A percentile compares a stretch with the other conserved stretches of the same genome.
Conservation (phyloP, 2,329 filamentous ascomycete species). For the Chalara sp. region DNA sequence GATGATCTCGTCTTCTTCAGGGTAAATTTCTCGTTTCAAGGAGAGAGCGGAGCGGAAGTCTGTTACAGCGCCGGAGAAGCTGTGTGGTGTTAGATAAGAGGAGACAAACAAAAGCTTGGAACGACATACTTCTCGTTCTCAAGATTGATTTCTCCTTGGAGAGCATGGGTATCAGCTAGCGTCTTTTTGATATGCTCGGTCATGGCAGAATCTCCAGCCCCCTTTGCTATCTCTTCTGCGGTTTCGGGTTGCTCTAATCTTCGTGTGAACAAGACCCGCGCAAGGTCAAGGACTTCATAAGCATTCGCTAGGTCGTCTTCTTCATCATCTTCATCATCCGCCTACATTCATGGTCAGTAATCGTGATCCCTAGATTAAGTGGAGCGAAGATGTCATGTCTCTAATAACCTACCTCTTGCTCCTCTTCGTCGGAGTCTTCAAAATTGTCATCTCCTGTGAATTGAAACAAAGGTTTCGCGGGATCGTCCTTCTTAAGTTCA, state of each 20-base stretch:
- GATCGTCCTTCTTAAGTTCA: conserved; percentile 26
- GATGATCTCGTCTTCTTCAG: conserved; percentile 74
- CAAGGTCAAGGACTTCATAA: conserved; percentile 78
- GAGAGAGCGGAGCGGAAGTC: conserved; percentile 74
- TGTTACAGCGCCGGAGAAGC: conserved; percentile 77
- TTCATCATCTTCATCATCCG: conserved; percentile 30
- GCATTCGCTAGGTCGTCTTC: conserved; percentile 70
- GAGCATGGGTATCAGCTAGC: conserved; percentile 86
- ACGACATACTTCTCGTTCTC: conserved; percentile 72
- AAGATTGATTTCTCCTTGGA: conserved; percentile 92
- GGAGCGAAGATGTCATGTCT: conserved; percentile 34
- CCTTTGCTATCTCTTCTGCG: conserved; percentile 40
- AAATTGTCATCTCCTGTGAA: conserved; percentile 94
- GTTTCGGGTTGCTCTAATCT: conserved; percentile 45
- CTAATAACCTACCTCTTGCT: conserved; percentile 44
- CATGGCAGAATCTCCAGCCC: conserved; percentile 30
- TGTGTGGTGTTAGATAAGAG: conserved; percentile 25
- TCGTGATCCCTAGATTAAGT: conserved; percentile 32
- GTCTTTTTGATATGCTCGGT: conserved; percentile 68
- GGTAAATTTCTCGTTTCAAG: conserved; percentile 72
- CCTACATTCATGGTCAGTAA: conserved; percentile 1
- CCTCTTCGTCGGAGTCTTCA: conserved; percentile 71
- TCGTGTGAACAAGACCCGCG: conserved; percentile 57
- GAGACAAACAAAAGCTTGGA: background rate
- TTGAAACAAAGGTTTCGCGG: conserved; percentile 77